A percentile compares a stretch with the other conserved stretches of the same genome.
phyloP scores from a whole-genome alignment of 495 filamentous ascomycete species.

The Evernia prunastri region DNA sequence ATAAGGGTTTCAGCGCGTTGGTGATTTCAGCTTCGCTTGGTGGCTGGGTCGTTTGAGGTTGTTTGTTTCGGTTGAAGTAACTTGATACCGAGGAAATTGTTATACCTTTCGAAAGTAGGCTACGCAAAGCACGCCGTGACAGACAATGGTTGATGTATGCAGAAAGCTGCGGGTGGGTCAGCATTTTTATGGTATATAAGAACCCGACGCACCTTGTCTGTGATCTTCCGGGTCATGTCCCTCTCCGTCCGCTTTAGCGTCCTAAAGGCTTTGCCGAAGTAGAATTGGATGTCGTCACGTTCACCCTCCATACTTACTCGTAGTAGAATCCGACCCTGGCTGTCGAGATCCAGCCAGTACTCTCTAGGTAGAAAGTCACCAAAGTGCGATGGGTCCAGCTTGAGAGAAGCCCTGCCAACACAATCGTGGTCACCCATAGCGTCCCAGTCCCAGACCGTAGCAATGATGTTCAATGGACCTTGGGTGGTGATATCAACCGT shows the following conservation, averaged over 20 bases:
- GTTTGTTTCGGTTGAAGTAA: slow-evolving; percentile 61
- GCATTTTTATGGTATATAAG: slow-evolving; percentile 8
- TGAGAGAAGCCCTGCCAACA: slow-evolving; percentile 87
- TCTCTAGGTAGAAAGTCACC: slow-evolving; percentile 90
- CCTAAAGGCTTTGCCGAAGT: slow-evolving; percentile 95
- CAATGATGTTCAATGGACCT: slow-evolving; percentile 87
- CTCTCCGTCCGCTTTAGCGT: slow-evolving; percentile 90
- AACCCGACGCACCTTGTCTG: slow-evolving; percentile 73
- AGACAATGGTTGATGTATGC: slow-evolving; percentile 88
- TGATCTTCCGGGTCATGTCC: slow-evolving; percentile 97
- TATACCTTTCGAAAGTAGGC: slow-evolving; percentile 65
- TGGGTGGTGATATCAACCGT: slow-evolving; percentile 90
- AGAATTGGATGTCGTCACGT: slow-evolving; percentile 96
- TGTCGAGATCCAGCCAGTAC: slow-evolving; percentile 96
- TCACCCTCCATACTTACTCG: slow-evolving; percentile 98
- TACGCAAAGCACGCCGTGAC: slow-evolving; percentile 70
- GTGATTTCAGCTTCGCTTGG: slow-evolving; percentile 68
- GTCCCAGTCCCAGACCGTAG: slow-evolving; percentile 98
- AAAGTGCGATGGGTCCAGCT: slow-evolving; percentile 91
- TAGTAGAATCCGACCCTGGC: slow-evolving; percentile 82
- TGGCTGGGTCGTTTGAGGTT: slow-evolving; percentile 46
- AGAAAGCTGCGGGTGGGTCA: slow-evolving; percentile 57
- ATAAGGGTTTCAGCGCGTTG: slow-evolving; percentile 79
- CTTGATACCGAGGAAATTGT: slow-evolving; percentile 62
- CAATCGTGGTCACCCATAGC: slow-evolving; percentile 96